These are phyloP conservation scores for Aspergillus viridinutans DNA, from an alignment of 2,329 filamentous ascomycete genomes.

Conservation along the genomic window DNA sequence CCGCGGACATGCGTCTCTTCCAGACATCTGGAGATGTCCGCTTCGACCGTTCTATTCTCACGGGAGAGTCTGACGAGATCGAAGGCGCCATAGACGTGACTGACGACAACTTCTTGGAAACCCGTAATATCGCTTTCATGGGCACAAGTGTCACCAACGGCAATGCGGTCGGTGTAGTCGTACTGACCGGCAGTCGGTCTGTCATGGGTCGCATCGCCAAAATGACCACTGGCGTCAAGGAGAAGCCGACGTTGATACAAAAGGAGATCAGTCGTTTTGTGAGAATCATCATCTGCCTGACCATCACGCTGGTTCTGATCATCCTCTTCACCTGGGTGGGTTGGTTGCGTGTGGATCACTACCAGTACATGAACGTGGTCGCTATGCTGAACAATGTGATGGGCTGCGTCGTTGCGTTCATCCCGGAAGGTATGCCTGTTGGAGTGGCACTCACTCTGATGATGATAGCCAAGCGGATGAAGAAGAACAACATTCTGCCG, in stretches of 20 bases:
- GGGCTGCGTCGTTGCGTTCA: slow-evolving; percentile 69
- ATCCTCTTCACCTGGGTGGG: slow-evolving; percentile 56
- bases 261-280: slow-evolving; percentile 71
- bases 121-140: slow-evolving; percentile 70
- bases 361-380: slow-evolving; percentile 67
- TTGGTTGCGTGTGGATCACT: slow-evolving; percentile 63
- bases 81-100: slow-evolving; percentile 61
- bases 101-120: slow-evolving; percentile 73
- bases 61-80: slow-evolving; percentile 66
- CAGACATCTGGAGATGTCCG: slow-evolving; percentile 66
- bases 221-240: slow-evolving; percentile 67
- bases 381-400: slow-evolving; percentile 70
- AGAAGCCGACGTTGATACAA: slow-evolving; percentile 65
- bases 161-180: slow-evolving; percentile 62
- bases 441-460: slow-evolving; percentile 68
- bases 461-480: slow-evolving; percentile 73
- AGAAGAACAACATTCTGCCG: slow-evolving; percentile 70
- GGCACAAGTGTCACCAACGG: slow-evolving; percentile 73
- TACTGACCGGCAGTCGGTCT: slow-evolving; percentile 67
- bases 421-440: slow-evolving; percentile 71
- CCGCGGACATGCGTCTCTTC: slow-evolving; percentile 69
- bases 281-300: slow-evolving; percentile 63
- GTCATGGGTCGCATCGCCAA: slow-evolving; percentile 75
- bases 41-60: slow-evolving; percentile 71
- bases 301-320: slow-evolving; percentile 56